phyloP scores from a whole-genome alignment of 2,329 filamentous ascomycete species.

The Phialocephala sp. region DNA sequence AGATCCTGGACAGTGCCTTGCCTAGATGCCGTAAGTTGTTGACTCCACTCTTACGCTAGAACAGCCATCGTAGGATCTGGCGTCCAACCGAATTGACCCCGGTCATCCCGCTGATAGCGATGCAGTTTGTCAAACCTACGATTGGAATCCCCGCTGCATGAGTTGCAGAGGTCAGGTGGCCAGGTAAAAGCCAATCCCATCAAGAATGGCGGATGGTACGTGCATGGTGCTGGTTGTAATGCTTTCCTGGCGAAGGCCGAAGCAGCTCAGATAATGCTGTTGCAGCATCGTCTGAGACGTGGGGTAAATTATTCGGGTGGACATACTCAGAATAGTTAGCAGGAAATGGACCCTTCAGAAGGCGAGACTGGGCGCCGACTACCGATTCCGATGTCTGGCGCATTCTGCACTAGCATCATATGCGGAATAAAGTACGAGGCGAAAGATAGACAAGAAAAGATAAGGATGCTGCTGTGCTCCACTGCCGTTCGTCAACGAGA shows the following conservation, averaged over 20 bases:
- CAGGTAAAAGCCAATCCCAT: background rate
- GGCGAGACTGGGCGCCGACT: conserved; percentile 4
- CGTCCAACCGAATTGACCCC: conserved; percentile 31
- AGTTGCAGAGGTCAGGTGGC: conserved; percentile 9
- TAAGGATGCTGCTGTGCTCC: background rate
- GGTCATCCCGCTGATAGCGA: conserved; percentile 28
- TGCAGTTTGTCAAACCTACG: conserved; percentile 4
- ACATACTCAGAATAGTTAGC: conserved; percentile 9
- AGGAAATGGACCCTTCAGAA: conserved; percentile 14
- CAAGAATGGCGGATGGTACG: background rate
- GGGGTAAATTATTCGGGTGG: conserved; percentile 22
- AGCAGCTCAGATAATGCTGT: conserved; percentile 11
- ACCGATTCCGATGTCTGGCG: conserved; percentile 2
- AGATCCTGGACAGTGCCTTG: conserved; percentile 20
- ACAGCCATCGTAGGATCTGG: conserved; percentile 27
- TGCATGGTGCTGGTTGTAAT: background rate
- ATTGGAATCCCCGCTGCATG: conserved; percentile 5
- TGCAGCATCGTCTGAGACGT: conserved; percentile 26
- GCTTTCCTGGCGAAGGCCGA: background rate
- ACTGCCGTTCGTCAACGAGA: background rate
- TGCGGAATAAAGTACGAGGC: conserved; percentile 4
- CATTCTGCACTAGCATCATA: background rate
- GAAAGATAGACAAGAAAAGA: conserved; percentile 9
- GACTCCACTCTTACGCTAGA: conserved; percentile 33
- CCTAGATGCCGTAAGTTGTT: conserved; percentile 20